Evolutionary conservation across 2,329 filamentous ascomycete genomes (phyloP).

Genomic region (Exutisphaerella laricina): DNA sequence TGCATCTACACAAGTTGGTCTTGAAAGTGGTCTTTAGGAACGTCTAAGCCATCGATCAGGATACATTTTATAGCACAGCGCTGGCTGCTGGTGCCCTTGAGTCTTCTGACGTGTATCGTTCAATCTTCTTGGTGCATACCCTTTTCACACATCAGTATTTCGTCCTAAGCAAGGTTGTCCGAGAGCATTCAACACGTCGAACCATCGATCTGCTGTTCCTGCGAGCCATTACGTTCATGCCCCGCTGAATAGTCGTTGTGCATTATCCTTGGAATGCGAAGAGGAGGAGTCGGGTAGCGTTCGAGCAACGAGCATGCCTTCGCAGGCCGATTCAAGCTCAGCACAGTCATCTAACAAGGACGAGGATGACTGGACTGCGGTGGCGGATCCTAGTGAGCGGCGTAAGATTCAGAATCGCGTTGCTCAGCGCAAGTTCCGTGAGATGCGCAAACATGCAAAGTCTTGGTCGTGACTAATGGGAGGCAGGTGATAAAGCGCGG

Average conservation of each 20-base stretch:
- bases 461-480: constrained; percentile 16
- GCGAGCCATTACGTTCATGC: constrained; percentile 3
- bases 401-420: constrained; percentile 71
- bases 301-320: constrained; percentile 13
- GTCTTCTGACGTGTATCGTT: background rate
- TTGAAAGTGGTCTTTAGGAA: constrained; percentile 5
- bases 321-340: constrained; percentile 18
- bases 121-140: background rate
- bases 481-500: constrained; percentile 61
- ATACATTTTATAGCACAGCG: constrained; percentile 8
- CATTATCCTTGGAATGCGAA: constrained; percentile 8
- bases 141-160: background rate
- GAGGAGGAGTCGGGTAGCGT: constrained; percentile 7
- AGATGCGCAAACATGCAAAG: too few relatives aligned
- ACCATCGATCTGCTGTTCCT: background rate
- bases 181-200: background rate
- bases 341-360: constrained; percentile 10
- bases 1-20: constrained; percentile 8
- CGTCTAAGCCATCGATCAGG: constrained; percentile 12
- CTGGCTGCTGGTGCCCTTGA: constrained; percentile 11
- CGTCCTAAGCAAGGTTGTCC: too few relatives aligned
- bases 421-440: constrained; percentile 71
- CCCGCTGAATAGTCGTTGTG: background rate
- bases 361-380: constrained; percentile 63
- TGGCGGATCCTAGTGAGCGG: constrained; percentile 65